Evolutionary conservation across 768 basidiomycete genomes (phyloP), one percentile per base, ranked within the genome.

Genomic region (Tulasnella sp.): DNA sequence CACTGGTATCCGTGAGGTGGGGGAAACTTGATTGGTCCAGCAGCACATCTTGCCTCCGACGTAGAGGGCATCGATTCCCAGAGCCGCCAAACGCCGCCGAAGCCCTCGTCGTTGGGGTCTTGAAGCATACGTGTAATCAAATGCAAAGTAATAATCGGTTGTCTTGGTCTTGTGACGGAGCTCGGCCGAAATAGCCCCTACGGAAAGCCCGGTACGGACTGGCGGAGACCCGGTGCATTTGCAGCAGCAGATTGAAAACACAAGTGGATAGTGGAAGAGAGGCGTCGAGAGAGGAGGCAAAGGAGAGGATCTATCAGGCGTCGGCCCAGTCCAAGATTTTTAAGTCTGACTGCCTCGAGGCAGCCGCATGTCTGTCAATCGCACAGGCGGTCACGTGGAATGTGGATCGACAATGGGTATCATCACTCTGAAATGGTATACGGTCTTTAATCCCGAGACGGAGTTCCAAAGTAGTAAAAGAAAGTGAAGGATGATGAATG

Each of bases 311-410:
- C 36, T 27, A 16, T 68, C 36, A 68, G 31, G 31, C 27, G 62
- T 68, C 62, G 62, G 62, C 24, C 62, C 62, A 68, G 62, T 68
- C 34, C 62, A 68, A 68, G 62, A 68, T 68, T 68, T 58, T 68
- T 68, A 68, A 68, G 62, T 68, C 62, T 68, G 24, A 27, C 34
- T 34, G 62, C 62, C 62, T 68, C 62, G 62, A 68, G 62, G 62
- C 62, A 27, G 62, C 62, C 62, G 62, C 62, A 68, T 68, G 62
- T 68, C 10, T 68, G 62, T 68, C 19, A 68, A 68, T 68, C 62
- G 62, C 62, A 68, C 62, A 68, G 16, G 24, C 27, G 12, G 52
- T n/a, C 52, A 52, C 52, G 52, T 52, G 48, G 48, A 24, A 24
- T 24, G 1, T 48, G 52, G n/a, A 52, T 52, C 52, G 52, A 52